Evolutionary conservation across 768 basidiomycete genomes (phyloP).

Genomic region (Boletus subparvulus): DNA sequence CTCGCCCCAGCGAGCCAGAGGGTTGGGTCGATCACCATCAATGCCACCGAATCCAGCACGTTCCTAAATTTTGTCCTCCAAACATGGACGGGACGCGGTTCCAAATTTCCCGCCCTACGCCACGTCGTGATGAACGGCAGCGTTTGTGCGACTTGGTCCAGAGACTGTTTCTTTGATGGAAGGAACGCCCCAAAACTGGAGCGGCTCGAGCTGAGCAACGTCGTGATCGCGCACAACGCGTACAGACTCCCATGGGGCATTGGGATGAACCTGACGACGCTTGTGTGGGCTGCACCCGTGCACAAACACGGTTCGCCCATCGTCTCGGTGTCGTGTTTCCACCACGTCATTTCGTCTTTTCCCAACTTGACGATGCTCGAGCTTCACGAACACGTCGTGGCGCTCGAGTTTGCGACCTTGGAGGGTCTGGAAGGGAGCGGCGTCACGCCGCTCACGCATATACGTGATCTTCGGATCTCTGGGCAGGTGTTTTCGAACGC

Average conservation of each 20-base stretch:
- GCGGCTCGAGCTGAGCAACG: constrained; percentile 18
- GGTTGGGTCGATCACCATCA: constrained; percentile 16
- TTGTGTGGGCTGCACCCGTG: constrained; percentile 20
- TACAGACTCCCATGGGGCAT: constrained; percentile 10
- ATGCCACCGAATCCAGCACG: constrained; percentile 15
- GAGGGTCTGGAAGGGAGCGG: constrained; percentile 2
- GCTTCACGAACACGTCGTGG: constrained; percentile 13
- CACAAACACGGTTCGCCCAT: constrained; percentile 8
- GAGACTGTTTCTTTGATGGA: constrained; percentile 19
- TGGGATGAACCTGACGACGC: constrained; percentile 19
- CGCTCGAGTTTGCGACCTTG: constrained; percentile 5
- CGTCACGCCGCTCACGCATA: constrained; percentile 7
- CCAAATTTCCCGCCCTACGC: constrained; percentile 14
- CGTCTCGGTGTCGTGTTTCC: constrained; percentile 17
- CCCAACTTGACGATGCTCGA: constrained; percentile 21
- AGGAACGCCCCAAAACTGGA: constrained; percentile 14
- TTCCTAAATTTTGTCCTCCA: constrained; percentile 21
- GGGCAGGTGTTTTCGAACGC: constrained; percentile 13
- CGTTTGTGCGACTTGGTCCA: constrained; percentile 19
- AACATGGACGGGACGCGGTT: constrained; percentile 13
- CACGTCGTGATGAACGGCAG: constrained; percentile 13
- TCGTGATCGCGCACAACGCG: constrained; percentile 11
- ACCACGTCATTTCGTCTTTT: constrained; percentile 20
- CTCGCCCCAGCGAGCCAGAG: constrained; percentile 7
- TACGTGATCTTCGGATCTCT: constrained; percentile 11